Evolutionary conservation across 257 asterid genomes (phyloP), one percentile per base, ranked within the genome.

Genomic region (Cynanchum wilfordii): DNA sequence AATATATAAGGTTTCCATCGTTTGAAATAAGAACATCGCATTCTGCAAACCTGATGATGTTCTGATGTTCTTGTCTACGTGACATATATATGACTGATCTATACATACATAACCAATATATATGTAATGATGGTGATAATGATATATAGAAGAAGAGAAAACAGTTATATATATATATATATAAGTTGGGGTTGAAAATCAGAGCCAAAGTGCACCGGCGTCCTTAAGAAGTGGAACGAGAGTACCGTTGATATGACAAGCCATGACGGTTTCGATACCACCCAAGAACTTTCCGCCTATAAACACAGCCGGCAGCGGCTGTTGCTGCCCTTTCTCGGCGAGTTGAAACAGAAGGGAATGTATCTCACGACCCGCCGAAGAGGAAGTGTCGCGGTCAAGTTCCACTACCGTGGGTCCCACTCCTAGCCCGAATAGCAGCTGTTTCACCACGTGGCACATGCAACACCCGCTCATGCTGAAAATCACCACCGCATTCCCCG

Each of bases 371-470:
- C 93, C 98, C 38, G 38, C 38, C 5, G 38, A 33, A 33, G 38
- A 33, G 0, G 87, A 81, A 5, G 82, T 66, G 45, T 88, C 89
- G 20, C 79, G 87, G 80, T 93, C 97, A 58, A 93, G 89, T 88
- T 93, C 98, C 27, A 89, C 88, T 7, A 93, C 63, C 2, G 89
- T 82, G 2, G 98, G 98, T 7, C 90, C 96, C 0, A 93, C 97
- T 10, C 98, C 98, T 1, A 93, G 90, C 10, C 98, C 98, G 65
- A 90, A 79, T 0, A 93, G 89, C 19, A 93, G 86, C 73, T 87
- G 95, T 79, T 86, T 90, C 64, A 90, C 97, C 8, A 89, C 98
- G 75, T 93, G 98, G 84, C 97, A 87, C 97, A 93, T 90, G 85
- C 98, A 90, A 75, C 98, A 92, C 0, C 93, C 91, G 72, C 90